A percentile compares a stretch with the other conserved stretches of the same genome.
Evolutionary conservation across 2,329 filamentous ascomycete species (phyloP).

Genomic region (Stagonosporopsis cucurbitacearum): DNA sequence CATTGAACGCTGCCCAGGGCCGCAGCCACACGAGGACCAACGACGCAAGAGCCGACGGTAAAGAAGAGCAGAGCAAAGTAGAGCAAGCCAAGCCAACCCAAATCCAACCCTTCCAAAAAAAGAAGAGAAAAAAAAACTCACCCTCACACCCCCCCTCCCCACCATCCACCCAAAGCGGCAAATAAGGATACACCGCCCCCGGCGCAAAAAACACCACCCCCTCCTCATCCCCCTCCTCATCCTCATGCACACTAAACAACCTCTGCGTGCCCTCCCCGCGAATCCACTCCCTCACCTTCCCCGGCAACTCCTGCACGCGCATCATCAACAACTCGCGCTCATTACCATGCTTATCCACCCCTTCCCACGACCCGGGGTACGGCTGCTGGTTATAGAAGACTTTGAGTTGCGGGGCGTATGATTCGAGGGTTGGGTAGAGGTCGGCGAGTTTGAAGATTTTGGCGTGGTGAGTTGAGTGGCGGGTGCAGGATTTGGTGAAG

Average conservation of each 20-base stretch:
- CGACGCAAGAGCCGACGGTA: no score
- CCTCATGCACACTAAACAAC: slow-evolving; percentile 51
- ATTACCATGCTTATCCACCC: slow-evolving; percentile 60
- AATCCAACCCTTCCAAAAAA: background rate
- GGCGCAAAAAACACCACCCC: slow-evolving; percentile 62
- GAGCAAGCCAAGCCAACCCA: no score
- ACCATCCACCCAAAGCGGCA: slow-evolving; percentile 57
- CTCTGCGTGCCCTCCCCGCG: slow-evolving; percentile 52
- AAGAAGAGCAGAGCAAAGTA: no score
- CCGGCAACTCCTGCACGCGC: slow-evolving; percentile 54
- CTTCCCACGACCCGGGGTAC: slow-evolving; percentile 61
- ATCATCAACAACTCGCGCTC: slow-evolving; percentile 58
- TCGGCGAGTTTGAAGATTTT: slow-evolving; percentile 41
- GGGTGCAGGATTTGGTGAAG: slow-evolving; percentile 32
- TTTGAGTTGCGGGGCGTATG: slow-evolving; percentile 43
- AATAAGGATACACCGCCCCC: slow-evolving; percentile 57
- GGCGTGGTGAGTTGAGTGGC: slow-evolving; percentile 29
- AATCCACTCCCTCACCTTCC: slow-evolving; percentile 56
- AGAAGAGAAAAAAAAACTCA: slow-evolving; percentile 18
- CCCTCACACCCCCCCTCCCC: slow-evolving; percentile 53
- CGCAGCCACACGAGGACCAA: no score
- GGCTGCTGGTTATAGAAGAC: slow-evolving; percentile 47
- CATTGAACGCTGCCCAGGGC: no score
- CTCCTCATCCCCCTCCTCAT: no score
- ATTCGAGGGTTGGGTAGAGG: slow-evolving; percentile 43